Evolutionary conservation across 2,329 filamentous ascomycete species (phyloP).

Genomic region (Dothiorella sarmentorum): DNA sequence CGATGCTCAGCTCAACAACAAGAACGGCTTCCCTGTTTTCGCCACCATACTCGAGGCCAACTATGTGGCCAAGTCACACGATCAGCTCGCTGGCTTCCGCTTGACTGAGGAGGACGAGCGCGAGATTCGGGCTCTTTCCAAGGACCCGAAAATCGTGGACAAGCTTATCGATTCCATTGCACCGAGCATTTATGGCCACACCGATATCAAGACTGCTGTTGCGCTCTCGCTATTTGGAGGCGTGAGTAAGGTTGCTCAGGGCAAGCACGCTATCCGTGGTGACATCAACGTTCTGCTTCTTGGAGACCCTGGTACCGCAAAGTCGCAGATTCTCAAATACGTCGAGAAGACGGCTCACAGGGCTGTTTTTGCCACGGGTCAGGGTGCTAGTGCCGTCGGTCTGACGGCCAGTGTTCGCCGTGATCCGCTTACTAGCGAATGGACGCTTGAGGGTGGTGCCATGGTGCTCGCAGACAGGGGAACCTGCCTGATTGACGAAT

Average conservation of each 20-base stretch:
- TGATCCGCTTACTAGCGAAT: slow-evolving; percentile 87
- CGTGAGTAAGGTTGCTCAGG: slow-evolving; percentile 85
- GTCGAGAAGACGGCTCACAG: slow-evolving; percentile 95
- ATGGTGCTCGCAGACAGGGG: slow-evolving; percentile 98
- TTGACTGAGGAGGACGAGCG: slow-evolving; percentile 94
- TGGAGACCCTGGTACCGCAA: slow-evolving; percentile 96
- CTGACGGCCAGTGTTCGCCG: slow-evolving; percentile 94
- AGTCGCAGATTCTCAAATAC: slow-evolving; percentile 95
- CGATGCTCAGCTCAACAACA: slow-evolving; percentile 95
- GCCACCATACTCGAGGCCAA: slow-evolving; percentile 97
- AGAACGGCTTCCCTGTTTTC: slow-evolving; percentile 97
- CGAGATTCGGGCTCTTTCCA: slow-evolving; percentile 79
- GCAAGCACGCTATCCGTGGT: slow-evolving; percentile 85
- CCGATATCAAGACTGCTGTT: slow-evolving; percentile 94
- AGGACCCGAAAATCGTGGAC: slow-evolving; percentile 87
- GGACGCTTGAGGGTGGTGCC: slow-evolving; percentile 95
- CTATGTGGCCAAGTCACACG: slow-evolving; percentile 93
- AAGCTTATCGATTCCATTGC: slow-evolving; percentile 92
- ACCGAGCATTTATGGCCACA: slow-evolving; percentile 95
- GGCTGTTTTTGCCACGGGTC: slow-evolving; percentile 97
- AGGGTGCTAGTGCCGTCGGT: slow-evolving; percentile 96
- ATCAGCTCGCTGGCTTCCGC: slow-evolving; percentile 94
- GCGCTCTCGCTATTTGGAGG: slow-evolving; percentile 93
- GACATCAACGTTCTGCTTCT: slow-evolving; percentile 97
- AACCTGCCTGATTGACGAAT: slow-evolving; percentile 98